Evolutionary conservation across 2,329 filamentous ascomycete species (phyloP), one percentile per base, ranked within the genome.

Genomic region (Aureobasidium sp.): DNA sequence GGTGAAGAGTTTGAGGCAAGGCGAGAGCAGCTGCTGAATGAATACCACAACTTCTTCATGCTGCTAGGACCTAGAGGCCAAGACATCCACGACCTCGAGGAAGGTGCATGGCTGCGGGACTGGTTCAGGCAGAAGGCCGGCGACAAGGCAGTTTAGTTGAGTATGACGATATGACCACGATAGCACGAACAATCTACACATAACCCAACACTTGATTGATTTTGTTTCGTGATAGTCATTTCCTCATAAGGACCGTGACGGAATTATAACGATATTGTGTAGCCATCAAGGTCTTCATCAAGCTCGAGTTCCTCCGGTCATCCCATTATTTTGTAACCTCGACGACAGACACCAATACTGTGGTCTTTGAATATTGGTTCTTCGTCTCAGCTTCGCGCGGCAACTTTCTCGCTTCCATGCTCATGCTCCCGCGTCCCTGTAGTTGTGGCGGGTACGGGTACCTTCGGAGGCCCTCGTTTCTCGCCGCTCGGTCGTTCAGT

Each of bases 401-500:
- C 11, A 16, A 8, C 7, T 19, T 27, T 48, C 22, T 35, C 30
- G n/a, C 12, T 8, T 17, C 30, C 22, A 27, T 37, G 14, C n/a
- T 49, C 45, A 16, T 39, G 17, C 2, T 29, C 10, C 10, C 39
- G 24, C 16, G 30, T 39, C 12, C 22, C 44, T 12, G 45, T 29
- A 16, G 34, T 30, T 4, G 24, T 16, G 24, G 34, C 17, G 22
- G 21, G 35, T 35, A 39, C 16, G 21, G 45, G 45, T 2, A 39
- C 19, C 16, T 39, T 38, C 34, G 45, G 45, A 21, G 45, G 22
- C 4, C 30, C 45, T 5, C 45, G 34, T 21, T 22, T 38, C 6
- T 39, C 21, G 16, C 78, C 79, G 58, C 70, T 74, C 3, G 79
- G 76, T 54, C 79, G 68, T 62, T 81, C 79, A 42, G 72, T 78